Conservation (phyloP, 176 grass and related monocot genomes). For the Thinopyrum elongatum region DNA sequence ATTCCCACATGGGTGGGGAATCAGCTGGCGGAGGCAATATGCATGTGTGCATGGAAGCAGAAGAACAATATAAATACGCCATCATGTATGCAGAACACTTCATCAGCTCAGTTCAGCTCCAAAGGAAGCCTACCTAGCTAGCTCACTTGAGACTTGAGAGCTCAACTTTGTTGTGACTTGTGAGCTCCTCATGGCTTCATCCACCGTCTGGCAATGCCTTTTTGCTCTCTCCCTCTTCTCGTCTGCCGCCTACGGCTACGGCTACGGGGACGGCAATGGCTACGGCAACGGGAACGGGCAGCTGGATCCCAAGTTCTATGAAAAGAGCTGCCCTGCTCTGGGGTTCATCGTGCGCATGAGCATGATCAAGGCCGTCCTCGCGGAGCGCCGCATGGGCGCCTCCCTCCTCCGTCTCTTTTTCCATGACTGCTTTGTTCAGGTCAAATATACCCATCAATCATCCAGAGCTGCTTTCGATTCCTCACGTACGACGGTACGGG, state of each 20-base stretch:
- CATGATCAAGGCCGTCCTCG: constrained; percentile 38
- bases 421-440: constrained; percentile 78
- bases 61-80: constrained; percentile 1
- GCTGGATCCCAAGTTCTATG: constrained; percentile 51
- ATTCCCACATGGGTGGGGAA: background rate
- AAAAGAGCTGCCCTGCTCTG: constrained; percentile 41
- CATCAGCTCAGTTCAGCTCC: background rate
- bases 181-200: background rate
- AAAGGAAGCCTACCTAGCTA: background rate
- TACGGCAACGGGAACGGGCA: background rate
- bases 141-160: no score
- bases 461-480: no score
- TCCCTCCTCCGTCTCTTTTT: constrained; percentile 74
- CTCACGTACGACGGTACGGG: no score
- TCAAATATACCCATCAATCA: background rate
- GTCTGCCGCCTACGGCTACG: background rate
- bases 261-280: no score
- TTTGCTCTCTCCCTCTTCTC: constrained; percentile 32
- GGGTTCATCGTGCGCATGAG: constrained; percentile 26
- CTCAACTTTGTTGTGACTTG: background rate
- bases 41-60: background rate
- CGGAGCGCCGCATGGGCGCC: constrained; percentile 58
- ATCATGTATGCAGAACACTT: no score
- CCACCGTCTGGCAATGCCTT: constrained; percentile 17
- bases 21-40: no score